Conservation (phyloP, 78 protist species). For the Cyanophora paradoxa region DNA sequence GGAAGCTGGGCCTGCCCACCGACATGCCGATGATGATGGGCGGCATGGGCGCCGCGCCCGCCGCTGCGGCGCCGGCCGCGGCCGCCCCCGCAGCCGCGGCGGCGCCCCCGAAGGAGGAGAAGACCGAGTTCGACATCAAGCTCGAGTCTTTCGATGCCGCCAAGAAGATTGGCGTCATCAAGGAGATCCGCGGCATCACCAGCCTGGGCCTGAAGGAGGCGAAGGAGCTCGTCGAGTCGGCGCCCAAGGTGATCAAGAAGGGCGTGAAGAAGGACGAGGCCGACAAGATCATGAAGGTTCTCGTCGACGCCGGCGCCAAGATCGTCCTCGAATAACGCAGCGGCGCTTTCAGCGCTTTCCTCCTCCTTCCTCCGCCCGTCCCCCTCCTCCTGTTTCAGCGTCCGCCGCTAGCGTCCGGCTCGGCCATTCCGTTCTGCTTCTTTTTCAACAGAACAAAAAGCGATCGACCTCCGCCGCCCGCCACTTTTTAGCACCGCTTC, state of each 20-base stretch:
- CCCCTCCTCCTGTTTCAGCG: too few relatives aligned
- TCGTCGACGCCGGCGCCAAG: slow-evolving; percentile 19
- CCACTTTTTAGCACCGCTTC: too few relatives aligned
- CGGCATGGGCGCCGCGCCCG: too few relatives aligned
- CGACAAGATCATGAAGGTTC: background rate
- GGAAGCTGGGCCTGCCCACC: too few relatives aligned
- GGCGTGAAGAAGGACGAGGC: slow-evolving; percentile 23
- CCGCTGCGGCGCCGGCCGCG: background rate
- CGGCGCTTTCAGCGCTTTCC: too few relatives aligned
- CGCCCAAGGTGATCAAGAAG: slow-evolving; percentile 18
- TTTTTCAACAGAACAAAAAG: too few relatives aligned
- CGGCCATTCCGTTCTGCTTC: too few relatives aligned
- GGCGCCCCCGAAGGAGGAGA: slow-evolving; percentile 1
- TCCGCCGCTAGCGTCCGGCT: too few relatives aligned
- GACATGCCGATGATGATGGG: slow-evolving; percentile 30
- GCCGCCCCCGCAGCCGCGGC: slow-evolving; percentile 1
- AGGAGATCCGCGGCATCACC: slow-evolving; percentile 23
- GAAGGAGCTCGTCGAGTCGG: slow-evolving; percentile 9
- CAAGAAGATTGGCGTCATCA: slow-evolving; percentile 24
- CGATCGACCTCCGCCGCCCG: too few relatives aligned
- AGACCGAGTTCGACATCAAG: slow-evolving; percentile 18
- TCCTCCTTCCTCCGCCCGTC: too few relatives aligned
- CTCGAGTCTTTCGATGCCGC: slow-evolving; percentile 20
- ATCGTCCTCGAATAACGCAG: background rate
- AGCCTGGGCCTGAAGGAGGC: slow-evolving; percentile 38